Evolutionary conservation across 768 basidiomycete genomes (phyloP).

Genomic region (Leucocoprinus sp.): DNA sequence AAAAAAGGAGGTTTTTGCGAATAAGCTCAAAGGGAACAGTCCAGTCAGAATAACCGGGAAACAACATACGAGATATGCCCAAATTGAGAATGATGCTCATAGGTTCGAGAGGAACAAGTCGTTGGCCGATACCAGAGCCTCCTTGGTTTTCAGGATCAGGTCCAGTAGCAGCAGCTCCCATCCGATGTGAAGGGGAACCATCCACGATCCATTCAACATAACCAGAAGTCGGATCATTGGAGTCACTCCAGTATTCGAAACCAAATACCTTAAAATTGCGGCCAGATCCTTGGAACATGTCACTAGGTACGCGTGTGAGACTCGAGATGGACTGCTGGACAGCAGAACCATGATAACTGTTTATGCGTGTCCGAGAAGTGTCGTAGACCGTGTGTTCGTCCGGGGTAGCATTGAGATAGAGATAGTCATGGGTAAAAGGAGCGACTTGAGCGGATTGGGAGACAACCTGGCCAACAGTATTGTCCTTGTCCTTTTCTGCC

Average conservation of each 20-base stretch:
- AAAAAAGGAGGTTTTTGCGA: no score
- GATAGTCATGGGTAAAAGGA: constrained; percentile 37
- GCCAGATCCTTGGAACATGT: constrained; percentile 54
- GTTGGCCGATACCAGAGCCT: constrained; percentile 46
- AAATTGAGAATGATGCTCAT: constrained; percentile 55
- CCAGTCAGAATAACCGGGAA: constrained; percentile 3
- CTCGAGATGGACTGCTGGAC: constrained; percentile 51
- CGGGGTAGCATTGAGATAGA: constrained; percentile 24
- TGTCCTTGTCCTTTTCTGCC: constrained; percentile 55
- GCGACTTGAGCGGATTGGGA: constrained; percentile 77
- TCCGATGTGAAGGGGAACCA: constrained; percentile 36
- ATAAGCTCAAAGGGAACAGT: no score
- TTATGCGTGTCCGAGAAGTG: constrained; percentile 24
- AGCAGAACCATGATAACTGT: constrained; percentile 42
- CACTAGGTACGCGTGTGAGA: constrained; percentile 37
- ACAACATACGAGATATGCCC: constrained; percentile 49
- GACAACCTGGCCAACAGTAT: constrained; percentile 40
- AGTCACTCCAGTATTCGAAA: constrained; percentile 71
- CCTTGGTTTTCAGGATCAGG: constrained; percentile 25
- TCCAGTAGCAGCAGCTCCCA: constrained; percentile 47
- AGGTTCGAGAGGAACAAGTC: constrained; percentile 53
- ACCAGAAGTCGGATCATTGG: constrained; percentile 41
- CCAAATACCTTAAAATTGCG: constrained; percentile 28
- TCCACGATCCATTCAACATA: constrained; percentile 73
- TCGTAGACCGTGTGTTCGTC: constrained; percentile 28